These are phyloP conservation scores for Oryza glaberrima DNA, from an alignment of 176 grass and related monocot species.

Conservation along the genomic window DNA sequence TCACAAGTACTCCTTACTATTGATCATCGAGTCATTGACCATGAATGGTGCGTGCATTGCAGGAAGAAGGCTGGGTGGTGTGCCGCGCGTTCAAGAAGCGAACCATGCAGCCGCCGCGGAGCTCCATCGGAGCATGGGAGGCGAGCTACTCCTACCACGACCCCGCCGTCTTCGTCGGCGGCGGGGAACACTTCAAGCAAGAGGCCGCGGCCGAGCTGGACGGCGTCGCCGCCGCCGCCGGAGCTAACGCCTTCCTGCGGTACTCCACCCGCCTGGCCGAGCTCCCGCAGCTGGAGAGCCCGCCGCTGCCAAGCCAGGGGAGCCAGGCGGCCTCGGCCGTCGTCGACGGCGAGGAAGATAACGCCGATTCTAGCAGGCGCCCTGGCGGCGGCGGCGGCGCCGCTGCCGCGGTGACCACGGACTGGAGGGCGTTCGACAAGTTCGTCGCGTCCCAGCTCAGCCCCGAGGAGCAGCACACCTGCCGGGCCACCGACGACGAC, in stretches of 20 bases:
- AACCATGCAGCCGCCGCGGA: constrained; percentile 47
- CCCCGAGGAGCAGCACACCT: constrained; percentile 23
- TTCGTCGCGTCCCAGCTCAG: constrained; percentile 74
- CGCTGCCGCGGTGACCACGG: constrained; percentile 26
- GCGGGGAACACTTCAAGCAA: constrained; percentile 37
- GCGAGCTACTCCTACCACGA: constrained; percentile 46
- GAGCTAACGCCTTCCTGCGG: constrained; percentile 31
- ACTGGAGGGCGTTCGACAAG: constrained; percentile 65
- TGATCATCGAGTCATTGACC: not conserved
- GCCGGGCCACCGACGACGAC: not conserved
- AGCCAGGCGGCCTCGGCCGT: not conserved
- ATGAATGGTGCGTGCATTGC: not conserved
- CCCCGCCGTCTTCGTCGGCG: constrained; percentile 5
- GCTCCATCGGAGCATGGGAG: constrained; percentile 52
- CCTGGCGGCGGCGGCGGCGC: too few relatives aligned
- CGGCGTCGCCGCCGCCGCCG: not conserved
- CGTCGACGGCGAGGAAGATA: constrained; percentile 22
- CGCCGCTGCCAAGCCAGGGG: constrained; percentile 19
- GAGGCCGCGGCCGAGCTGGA: constrained; percentile 24
- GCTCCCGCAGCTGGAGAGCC: constrained; percentile 64
- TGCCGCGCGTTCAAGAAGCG: constrained; percentile 94
- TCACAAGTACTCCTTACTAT: too few relatives aligned
- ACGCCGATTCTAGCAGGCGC: not conserved
- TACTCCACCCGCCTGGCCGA: constrained; percentile 46
- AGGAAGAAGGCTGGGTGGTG: constrained; percentile 92